Percentiles rank a stretch among this genome's conserved stretches.
These are phyloP conservation scores for Talaromyces atroroseus DNA, from an alignment of 2,329 filamentous ascomycete genomes.

Conservation along the genomic window DNA sequence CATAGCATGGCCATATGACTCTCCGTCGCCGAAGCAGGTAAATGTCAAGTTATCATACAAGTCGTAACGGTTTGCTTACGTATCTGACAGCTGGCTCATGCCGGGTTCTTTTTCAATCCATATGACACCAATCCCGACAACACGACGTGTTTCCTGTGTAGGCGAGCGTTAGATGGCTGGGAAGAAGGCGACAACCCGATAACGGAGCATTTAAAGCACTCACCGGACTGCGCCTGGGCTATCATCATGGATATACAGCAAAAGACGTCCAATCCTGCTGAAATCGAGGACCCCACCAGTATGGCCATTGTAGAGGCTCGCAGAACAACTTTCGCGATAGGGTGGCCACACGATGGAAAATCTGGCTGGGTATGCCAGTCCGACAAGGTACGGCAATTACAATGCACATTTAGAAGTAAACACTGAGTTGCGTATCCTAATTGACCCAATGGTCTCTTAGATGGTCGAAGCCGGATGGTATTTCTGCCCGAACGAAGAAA, in stretches of 20 bases:
- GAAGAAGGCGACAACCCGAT: slow-evolving; percentile 79
- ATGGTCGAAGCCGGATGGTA: slow-evolving; percentile 92
- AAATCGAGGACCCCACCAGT: slow-evolving; percentile 67
- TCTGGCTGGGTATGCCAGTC: slow-evolving; percentile 84
- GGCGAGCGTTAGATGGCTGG: slow-evolving; percentile 83
- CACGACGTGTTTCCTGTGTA: slow-evolving; percentile 81
- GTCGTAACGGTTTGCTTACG: slow-evolving; percentile 7
- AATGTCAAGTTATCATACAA: slow-evolving; percentile 14
- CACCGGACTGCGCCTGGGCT: slow-evolving; percentile 80
- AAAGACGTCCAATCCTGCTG: slow-evolving; percentile 39
- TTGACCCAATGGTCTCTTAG: slow-evolving; percentile 37
- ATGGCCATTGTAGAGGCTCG: slow-evolving; percentile 69
- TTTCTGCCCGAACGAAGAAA: slow-evolving; percentile 77
- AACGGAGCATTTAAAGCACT: slow-evolving; percentile 78
- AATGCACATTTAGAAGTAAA: not conserved
- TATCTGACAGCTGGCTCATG: slow-evolving; percentile 66
- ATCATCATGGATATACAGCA: slow-evolving; percentile 59
- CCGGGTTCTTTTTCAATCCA: slow-evolving; percentile 87
- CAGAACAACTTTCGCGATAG: slow-evolving; percentile 72
- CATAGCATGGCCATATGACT: slow-evolving; percentile 71
- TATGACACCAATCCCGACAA: slow-evolving; percentile 74
- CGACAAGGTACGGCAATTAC: slow-evolving; percentile 60
- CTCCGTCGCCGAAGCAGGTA: slow-evolving; percentile 61
- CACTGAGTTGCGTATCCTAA: not conserved
- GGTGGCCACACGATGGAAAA: slow-evolving; percentile 86